Evolutionary conservation across 495 filamentous ascomycete species (phyloP).

Genomic region (Clohesyomyces aquaticus): DNA sequence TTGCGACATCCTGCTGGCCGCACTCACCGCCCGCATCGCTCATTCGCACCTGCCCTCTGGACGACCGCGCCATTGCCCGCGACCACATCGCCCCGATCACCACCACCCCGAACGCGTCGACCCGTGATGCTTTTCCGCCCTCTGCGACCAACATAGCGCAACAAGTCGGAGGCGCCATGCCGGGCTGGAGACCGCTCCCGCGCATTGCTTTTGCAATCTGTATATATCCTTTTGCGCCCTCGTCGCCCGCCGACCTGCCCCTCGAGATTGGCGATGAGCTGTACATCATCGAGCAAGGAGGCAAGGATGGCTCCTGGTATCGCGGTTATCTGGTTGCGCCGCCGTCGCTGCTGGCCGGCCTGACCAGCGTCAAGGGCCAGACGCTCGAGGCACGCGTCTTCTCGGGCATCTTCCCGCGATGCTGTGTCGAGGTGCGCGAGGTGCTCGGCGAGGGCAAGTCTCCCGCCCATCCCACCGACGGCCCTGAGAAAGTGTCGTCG

Average conservation of each 20-base stretch:
- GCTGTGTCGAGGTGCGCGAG: slow-evolving; percentile 78
- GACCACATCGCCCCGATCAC: too few relatives aligned
- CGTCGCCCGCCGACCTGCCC: slow-evolving; percentile 87
- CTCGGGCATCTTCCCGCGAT: slow-evolving; percentile 92
- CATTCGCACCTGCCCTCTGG: neutral
- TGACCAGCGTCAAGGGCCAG: slow-evolving; percentile 90
- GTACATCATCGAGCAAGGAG: slow-evolving; percentile 97
- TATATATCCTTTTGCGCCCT: slow-evolving; percentile 86
- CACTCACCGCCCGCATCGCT: neutral
- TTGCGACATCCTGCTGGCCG: neutral
- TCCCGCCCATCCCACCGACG: slow-evolving; percentile 22
- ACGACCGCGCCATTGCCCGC: slow-evolving; percentile 9
- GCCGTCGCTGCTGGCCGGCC: slow-evolving; percentile 85
- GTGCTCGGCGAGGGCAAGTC: slow-evolving; percentile 48
- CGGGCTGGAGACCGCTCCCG: slow-evolving; percentile 84
- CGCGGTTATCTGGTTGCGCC: slow-evolving; percentile 94
- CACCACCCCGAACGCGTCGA: slow-evolving; percentile 6
- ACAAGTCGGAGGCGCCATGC: slow-evolving; percentile 30
- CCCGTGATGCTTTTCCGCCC: slow-evolving; percentile 35
- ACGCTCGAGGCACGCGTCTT: slow-evolving; percentile 94
- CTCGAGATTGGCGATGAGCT: slow-evolving; percentile 97
- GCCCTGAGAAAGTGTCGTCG: slow-evolving; percentile 24
- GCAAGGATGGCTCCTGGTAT: slow-evolving; percentile 82
- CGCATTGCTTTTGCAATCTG: slow-evolving; percentile 97
- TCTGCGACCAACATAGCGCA: slow-evolving; percentile 24